Percentiles rank a stretch among this genome's conserved stretches.
phyloP scores from a whole-genome alignment of 257 asterid species.

The Leonotis leonurus region DNA sequence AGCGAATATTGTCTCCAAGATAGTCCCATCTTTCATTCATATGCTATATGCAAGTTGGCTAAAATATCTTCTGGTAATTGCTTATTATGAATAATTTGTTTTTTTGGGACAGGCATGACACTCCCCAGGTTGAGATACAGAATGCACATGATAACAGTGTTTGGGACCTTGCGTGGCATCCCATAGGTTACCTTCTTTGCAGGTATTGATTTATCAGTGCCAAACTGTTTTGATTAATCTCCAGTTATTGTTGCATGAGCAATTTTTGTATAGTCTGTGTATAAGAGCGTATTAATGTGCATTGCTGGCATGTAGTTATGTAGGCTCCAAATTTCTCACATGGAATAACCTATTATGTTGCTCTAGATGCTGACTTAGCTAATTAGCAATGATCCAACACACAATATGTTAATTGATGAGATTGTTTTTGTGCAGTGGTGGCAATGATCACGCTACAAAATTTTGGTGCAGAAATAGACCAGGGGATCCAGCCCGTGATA shows the following conservation, averaged over 20 bases:
- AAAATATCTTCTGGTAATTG: constrained; percentile 3
- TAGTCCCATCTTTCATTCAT: not conserved
- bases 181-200: constrained; percentile 92
- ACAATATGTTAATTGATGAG: not conserved
- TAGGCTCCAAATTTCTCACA: not conserved
- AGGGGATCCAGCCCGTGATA: constrained; percentile 85
- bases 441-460: constrained; percentile 92
- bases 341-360: constrained; percentile 1
- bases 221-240: not conserved
- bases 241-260: not conserved
- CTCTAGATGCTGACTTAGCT: not conserved
- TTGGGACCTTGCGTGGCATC: constrained; percentile 99
- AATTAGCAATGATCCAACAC: not conserved
- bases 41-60: constrained; percentile 7
- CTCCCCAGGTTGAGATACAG: constrained; percentile 86
- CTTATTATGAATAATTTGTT: constrained; percentile 15
- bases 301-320: not conserved
- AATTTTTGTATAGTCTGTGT: not conserved
- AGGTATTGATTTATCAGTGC: constrained; percentile 38
- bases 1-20: not conserved
- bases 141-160: constrained; percentile 96
- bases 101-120: constrained; percentile 70
- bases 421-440: constrained; percentile 73
- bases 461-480: constrained; percentile 99
- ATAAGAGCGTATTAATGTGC: not conserved